These are phyloP conservation scores for Tripterygium wilfordii DNA, from an alignment of 177 flowering plant genomes.

Conservation along the genomic window DNA sequence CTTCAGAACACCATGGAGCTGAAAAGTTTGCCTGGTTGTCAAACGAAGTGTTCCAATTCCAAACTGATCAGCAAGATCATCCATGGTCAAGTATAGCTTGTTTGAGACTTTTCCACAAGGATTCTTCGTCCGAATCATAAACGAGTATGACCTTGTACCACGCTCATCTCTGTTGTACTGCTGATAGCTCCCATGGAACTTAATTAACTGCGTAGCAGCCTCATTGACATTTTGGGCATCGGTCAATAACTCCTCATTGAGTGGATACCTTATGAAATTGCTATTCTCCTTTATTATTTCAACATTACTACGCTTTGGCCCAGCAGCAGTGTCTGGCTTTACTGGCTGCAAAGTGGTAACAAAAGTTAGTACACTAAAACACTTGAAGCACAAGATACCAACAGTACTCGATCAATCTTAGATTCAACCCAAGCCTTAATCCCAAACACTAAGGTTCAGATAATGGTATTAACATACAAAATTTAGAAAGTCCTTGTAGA, in stretches of 20 bases:
- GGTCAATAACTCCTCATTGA: conserved; percentile 81
- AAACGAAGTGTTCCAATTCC: conserved; percentile 95
- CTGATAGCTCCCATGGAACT: conserved; percentile 98
- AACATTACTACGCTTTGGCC: conserved; percentile 90
- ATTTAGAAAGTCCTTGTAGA: too few species aligned
- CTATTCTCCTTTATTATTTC: conserved; percentile 95
- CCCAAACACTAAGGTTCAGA: too few species aligned
- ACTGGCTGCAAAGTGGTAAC: conserved; percentile 82
- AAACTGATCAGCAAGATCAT: conserved; percentile 92
- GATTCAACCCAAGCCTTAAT: too few species aligned
- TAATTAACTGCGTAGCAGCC: conserved; percentile 84
- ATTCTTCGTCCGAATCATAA: conserved; percentile 98
- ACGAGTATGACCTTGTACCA: conserved; percentile 66
- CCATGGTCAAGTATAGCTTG: conserved; percentile 87
- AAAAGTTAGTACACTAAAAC: too few species aligned
- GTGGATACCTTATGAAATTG: conserved; percentile 87
- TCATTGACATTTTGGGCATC: conserved; percentile 86
- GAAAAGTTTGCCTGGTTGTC: conserved; percentile 97
- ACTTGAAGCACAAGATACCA: too few species aligned
- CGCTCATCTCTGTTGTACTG: conserved; percentile 85
- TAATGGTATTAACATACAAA: too few species aligned
- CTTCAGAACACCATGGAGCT: conserved; percentile 93
- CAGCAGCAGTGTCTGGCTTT: conserved; percentile 76
- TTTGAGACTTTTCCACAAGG: conserved; percentile 96
- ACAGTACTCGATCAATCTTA: too few species aligned